Base-by-base conservation (phyloP, 2,329 filamentous ascomycete species). In the Ilyonectria sp. region DNA sequence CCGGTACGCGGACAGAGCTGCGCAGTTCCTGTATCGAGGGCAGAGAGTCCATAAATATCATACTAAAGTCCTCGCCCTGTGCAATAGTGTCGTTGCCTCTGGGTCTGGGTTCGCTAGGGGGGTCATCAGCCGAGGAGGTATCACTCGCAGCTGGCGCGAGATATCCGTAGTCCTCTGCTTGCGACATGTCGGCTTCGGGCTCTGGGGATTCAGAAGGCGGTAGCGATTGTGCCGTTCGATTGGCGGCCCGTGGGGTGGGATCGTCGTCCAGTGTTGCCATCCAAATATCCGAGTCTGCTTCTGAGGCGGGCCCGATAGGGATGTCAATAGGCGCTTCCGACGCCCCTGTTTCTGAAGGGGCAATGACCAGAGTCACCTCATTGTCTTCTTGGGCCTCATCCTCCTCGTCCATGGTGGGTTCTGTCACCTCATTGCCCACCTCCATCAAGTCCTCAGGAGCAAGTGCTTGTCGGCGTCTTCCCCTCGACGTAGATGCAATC, bases 31-130 rank as follows among this genome's bases (percentile, higher is more conserved):
- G 84, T 61, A 89, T 79, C 0, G 86, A 87, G 2, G 85, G 86
- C 19, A 90, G 79, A 2, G 86, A 87, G 52, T 87, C 83, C 67
- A 88, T 83, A 35, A 86, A 86, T 63, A 89, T 89, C 86, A 89
- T 89, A 74, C 87, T 89, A 68, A 89, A 89, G 44, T 86, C 85
- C 67, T 89, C 87, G 17, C 80, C 83, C n/a, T 86, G 82, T 4
- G 82, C 81, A 53, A 86, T 81, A 0, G 82, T 86, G 56, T 87
- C 80, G 35, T 82, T 80, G 50, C 60, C 68, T 46, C 57, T 63
- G n/a, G 70, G 75, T 55, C 57, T 71, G 62, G 31, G 63, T 44
- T 70, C 71, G 50, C 61, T 73, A 37, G 65, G 71, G 21, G 65
- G 77, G 56, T 81, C 80, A 40, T 79, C 75, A 19, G 70, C 69